These are phyloP conservation scores for Claviceps maximensis DNA, from an alignment of 2,329 filamentous ascomycete species.

Conservation along the genomic window DNA sequence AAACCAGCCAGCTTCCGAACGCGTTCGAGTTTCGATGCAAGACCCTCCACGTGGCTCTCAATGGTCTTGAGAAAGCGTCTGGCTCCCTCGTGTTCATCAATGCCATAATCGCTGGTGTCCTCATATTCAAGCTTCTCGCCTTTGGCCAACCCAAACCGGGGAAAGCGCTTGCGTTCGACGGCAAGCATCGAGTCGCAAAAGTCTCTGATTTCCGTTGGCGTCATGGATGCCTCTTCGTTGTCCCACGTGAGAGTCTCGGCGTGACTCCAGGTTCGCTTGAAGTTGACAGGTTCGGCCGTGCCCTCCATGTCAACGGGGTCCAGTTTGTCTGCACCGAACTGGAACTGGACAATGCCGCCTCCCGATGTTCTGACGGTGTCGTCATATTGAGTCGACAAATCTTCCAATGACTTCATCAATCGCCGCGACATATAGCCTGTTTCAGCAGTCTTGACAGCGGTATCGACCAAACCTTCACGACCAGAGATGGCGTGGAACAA, in stretches of 20 bases:
- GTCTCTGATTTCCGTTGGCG: conserved; percentile 58
- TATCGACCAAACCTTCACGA: conserved; percentile 96
- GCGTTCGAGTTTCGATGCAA: conserved; percentile 46
- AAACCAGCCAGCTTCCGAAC: conserved; percentile 40
- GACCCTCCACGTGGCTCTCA: conserved; percentile 52
- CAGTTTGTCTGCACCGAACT: conserved; percentile 89
- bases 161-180: conserved; percentile 51
- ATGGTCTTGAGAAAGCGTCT: conserved; percentile 73
- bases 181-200: conserved; percentile 57
- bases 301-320: conserved; percentile 98
- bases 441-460: conserved; percentile 95
- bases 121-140: conserved; percentile 53
- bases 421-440: conserved; percentile 98
- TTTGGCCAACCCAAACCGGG: conserved; percentile 24
- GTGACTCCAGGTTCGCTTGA: conserved; percentile 82
- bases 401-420: conserved; percentile 94
- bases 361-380: conserved; percentile 87
- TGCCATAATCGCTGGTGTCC: conserved; percentile 52
- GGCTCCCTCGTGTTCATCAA: conserved; percentile 71
- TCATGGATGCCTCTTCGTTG: conserved; percentile 59
- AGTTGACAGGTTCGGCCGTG: conserved; percentile 80
- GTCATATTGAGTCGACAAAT: conserved; percentile 87
- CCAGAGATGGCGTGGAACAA: conserved; percentile 97
- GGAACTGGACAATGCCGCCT: conserved; percentile 85
- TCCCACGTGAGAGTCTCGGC: conserved; percentile 63